These are phyloP conservation scores for Pythium sukuiense DNA, from an alignment of 352 stramenopile genomes.

Conservation along the genomic window DNA sequence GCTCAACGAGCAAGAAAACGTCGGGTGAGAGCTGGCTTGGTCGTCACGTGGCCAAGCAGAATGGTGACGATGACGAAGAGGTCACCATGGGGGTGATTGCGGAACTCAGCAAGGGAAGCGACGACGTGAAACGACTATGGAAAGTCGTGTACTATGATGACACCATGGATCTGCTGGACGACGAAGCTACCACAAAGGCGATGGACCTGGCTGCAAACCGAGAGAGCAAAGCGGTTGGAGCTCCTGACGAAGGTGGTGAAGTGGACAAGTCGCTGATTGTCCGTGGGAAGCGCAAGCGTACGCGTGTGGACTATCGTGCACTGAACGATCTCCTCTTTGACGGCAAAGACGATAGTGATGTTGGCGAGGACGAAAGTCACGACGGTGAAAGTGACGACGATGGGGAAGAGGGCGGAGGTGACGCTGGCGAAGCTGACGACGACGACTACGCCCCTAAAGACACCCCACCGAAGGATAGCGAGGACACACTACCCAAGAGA, in stretches of 20 bases:
- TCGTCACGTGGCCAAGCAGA: constrained; percentile 39
- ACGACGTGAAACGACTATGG: constrained; percentile 28
- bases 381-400: constrained; percentile 27
- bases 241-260: constrained; percentile 18
- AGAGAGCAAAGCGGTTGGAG: background rate
- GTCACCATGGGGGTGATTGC: constrained; percentile 59
- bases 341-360: constrained; percentile 57
- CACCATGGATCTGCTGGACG: constrained; percentile 40
- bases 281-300: constrained; percentile 77
- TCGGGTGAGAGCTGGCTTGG: constrained; percentile 33
- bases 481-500: constrained; percentile 16
- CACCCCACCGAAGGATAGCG: background rate
- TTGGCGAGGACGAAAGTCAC: constrained; percentile 33
- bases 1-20: background rate
- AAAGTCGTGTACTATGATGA: constrained; percentile 61
- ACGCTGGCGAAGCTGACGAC: constrained; percentile 24
- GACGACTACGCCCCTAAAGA: constrained; percentile 9
- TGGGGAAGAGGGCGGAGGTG: constrained; percentile 9
- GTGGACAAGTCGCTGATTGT: constrained; percentile 50
- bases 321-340: constrained; percentile 82
- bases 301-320: constrained; percentile 73
- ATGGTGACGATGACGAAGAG: constrained; percentile 25
- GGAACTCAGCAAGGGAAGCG: constrained; percentile 19
- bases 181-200: constrained; percentile 28
- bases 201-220: constrained; percentile 36